Base-by-base conservation (phyloP, 1,284 basidiomycete species). In the Psilocybe mexicana region DNA sequence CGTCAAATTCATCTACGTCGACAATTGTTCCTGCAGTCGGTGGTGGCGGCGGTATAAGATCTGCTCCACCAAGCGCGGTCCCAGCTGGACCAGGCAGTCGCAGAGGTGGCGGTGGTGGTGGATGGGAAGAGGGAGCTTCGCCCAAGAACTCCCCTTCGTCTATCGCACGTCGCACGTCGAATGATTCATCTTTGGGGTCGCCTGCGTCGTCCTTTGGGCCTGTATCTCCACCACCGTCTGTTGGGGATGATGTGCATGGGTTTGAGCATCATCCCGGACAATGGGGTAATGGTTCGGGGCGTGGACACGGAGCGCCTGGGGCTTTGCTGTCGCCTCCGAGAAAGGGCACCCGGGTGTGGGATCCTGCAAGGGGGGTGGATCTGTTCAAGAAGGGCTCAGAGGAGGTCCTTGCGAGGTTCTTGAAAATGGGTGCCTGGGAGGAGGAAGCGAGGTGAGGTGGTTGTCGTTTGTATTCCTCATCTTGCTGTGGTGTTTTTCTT, bases 361-460 rank as follows among this genome's bases (percentile, higher is more conserved):
- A 93, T 67, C 89, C 91, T 18, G 85, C 87, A 10, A 82, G 90
- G 23, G 87, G 87, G 45, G 86, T 93, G 6, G 91, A 93, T 55
- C 65, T 88, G 40, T 92, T 93, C 73, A 93, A 92, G 72, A 83
- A 84, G 55, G 86, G 88, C 23, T 92, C 91, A 2, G 92, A 94
- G 68, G 88, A 93, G 65, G 90, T 92, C 12, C 76, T 94, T 40
- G 83, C 86, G 6, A 79, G 87, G 42, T 93, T 94, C 73, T 74
- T 93, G 75, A 85, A 82, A 65, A 87, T 87, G 79, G 85, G 86
- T 33, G 83, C 86, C 54, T 87, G 84, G 18, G 85, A 87, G 56
- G 83, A 86, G 30, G 82, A 83, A 54, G 40, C 56, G 54, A 67
- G 61, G 46, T 67, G 60, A 62, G 36, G 12, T 48, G 24, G 8